Evolutionary conservation across 352 stramenopile species (phyloP).

Genomic region (Pythium folliculosum): DNA sequence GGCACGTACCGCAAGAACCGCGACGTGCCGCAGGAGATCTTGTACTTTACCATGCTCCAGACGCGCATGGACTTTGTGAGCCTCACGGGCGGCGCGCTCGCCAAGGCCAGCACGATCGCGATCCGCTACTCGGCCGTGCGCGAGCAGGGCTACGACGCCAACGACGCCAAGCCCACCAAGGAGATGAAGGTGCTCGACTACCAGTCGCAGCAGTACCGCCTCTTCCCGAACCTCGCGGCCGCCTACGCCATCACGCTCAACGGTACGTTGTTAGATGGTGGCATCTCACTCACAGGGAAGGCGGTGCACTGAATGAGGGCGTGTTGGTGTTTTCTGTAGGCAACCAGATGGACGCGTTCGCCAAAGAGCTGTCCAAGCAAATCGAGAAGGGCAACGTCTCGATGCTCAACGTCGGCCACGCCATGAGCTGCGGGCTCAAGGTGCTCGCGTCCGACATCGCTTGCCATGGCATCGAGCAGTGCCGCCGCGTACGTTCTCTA

Average conservation of each 20-base stretch:
- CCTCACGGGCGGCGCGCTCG: conserved; percentile 55
- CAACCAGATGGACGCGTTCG: conserved; percentile 54
- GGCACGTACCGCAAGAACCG: conserved; percentile 68
- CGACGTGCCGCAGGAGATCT: conserved; percentile 47
- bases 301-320: no score
- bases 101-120: conserved; percentile 90
- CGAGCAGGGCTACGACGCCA: conserved; percentile 81
- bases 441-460: conserved; percentile 56
- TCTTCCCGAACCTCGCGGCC: conserved; percentile 90
- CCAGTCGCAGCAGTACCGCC: conserved; percentile 93
- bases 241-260: conserved; percentile 90
- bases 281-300: no score
- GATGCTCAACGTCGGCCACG: conserved; percentile 49
- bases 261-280: no score
- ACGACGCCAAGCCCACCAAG: conserved; percentile 43
- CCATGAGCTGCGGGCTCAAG: conserved; percentile 68
- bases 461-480: conserved; percentile 48
- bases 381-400: conserved; percentile 42
- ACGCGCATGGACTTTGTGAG: conserved; percentile 72
- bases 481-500: conserved; percentile 32
- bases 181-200: conserved; percentile 95
- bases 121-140: conserved; percentile 95
- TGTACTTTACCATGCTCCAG: conserved; percentile 86
- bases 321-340: neutral
- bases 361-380: conserved; percentile 39